A percentile compares a stretch with the other conserved stretches of the same genome.
These are phyloP conservation scores for Austroboletus novae-zelandiae DNA, from an alignment of 1,284 basidiomycete species.

Conservation along the genomic window DNA sequence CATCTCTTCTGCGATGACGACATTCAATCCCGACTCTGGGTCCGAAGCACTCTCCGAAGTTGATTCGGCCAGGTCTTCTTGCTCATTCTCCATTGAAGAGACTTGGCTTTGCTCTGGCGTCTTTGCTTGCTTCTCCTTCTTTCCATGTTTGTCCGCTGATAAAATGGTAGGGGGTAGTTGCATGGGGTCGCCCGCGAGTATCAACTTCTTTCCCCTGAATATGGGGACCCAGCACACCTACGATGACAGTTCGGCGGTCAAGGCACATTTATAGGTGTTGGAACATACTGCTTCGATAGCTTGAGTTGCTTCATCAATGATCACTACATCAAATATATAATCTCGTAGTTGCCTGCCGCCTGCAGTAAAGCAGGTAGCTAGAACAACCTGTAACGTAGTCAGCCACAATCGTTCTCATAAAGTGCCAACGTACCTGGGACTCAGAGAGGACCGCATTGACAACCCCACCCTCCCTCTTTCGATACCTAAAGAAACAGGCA, in stretches of 20 bases:
- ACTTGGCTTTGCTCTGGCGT: constrained; percentile 13
- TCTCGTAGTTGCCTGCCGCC: constrained; percentile 78
- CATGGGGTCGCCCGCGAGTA: constrained; percentile 88
- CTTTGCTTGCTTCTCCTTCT: constrained; percentile 20
- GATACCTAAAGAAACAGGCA: constrained; percentile 53
- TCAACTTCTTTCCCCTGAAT: constrained; percentile 83
- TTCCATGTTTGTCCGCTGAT: constrained; percentile 43
- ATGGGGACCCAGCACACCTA: constrained; percentile 78
- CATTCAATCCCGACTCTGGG: constrained; percentile 19
- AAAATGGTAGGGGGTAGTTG: constrained; percentile 93
- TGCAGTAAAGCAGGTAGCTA: constrained; percentile 91
- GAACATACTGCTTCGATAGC: constrained; percentile 82
- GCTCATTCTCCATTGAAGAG: background rate
- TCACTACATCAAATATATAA: constrained; percentile 83
- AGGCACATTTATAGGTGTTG: too few relatives aligned
- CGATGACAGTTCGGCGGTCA: background rate
- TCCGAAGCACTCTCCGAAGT: constrained; percentile 9
- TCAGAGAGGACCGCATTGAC: constrained; percentile 78
- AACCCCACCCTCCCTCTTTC: constrained; percentile 83
- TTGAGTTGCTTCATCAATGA: constrained; percentile 97
- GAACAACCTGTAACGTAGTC: constrained; percentile 60
- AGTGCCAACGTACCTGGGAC: constrained; percentile 63
- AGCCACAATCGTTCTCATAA: constrained; percentile 36
- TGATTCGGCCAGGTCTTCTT: constrained; percentile 4
- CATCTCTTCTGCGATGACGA: constrained; percentile 17